Conservation (phyloP, 1,284 basidiomycete genomes). For the Malassezia japonica region DNA sequence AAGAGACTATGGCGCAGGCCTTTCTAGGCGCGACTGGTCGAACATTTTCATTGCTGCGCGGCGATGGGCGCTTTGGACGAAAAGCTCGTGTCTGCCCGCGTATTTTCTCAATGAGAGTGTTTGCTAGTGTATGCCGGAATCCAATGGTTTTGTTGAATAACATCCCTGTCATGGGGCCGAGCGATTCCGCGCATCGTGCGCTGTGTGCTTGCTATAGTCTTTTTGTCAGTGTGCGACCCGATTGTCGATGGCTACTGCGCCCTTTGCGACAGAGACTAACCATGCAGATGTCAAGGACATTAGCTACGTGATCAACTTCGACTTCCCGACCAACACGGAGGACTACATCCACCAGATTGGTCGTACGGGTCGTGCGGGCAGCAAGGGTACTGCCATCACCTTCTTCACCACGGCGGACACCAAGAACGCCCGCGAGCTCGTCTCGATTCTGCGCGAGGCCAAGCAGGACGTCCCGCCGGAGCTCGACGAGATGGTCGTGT, state of each 20-base stretch:
- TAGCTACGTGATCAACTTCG: constrained; percentile 70
- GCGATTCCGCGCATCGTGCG: neutral
- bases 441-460: constrained; percentile 79
- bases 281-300: constrained; percentile 81
- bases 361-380: constrained; percentile 59
- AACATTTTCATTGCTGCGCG: constrained; percentile 5
- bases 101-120: constrained; percentile 1
- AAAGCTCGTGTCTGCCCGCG: neutral
- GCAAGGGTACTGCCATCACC: constrained; percentile 80
- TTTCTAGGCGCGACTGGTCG: neutral
- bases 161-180: too few species aligned
- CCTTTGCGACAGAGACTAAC: constrained; percentile 5
- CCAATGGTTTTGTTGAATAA: neutral
- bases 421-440: constrained; percentile 82
- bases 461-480: constrained; percentile 79
- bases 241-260: neutral
- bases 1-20: neutral
- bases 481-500: constrained; percentile 83
- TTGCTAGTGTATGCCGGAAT: constrained; percentile 9
- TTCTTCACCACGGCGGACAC: constrained; percentile 81
- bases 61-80: neutral
- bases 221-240: neutral
- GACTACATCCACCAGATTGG: constrained; percentile 90
- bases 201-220: neutral
- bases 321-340: constrained; percentile 93